Evolutionary conservation across 2,329 filamentous ascomycete species (phyloP), one percentile per base, ranked within the genome.

Genomic region (Fusarium buharicum): DNA sequence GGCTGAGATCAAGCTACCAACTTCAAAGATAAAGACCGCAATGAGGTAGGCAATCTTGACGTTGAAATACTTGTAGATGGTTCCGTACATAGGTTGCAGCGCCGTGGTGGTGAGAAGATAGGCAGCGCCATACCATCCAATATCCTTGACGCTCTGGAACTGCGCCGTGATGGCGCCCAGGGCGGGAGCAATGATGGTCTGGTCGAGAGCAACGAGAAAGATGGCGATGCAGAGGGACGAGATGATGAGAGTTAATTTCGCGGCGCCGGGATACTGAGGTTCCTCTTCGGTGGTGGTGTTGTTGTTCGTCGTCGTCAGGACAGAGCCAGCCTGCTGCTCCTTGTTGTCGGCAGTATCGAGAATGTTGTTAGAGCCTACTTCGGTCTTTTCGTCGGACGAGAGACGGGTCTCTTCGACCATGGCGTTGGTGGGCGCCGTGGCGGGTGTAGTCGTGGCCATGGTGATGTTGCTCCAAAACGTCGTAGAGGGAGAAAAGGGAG

Each of bases 151-250:
- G 44, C 76, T 79, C 38, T 67, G 55, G 47, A 78, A 83, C 43
- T 81, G 72, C 1, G 72, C 72, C 0, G 81, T 83, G 62, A 84
- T 85, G 67, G 81, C 79, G 17, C 81, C 81, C 16, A 84, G 76
- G 1, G 82, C 82, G 13, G 82, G 82, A 6, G 81, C 80, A 58
- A 83, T 81, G 58, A 82, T 83, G 41, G 81, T 83, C 72, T 82
- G 80, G 59, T 83, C 81, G 11, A 83, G 75, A 4, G 81, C 81
- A 39, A 83, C 79, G 34, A 83, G 76, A 68, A 83, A 82, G 54
- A 82, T 74, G 52, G 78, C 72, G 13, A 83, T 70, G 55, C 78
- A 80, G 50, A 83, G 76, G 4, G 79, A 78, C 6, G 62, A 41
- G 55, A 82, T 76, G 48, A 82, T 78, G 38, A 81, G 70, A 16